These are phyloP conservation scores for Neurospora sp. DNA, from an alignment of 495 filamentous ascomycete genomes.

Conservation along the genomic window DNA sequence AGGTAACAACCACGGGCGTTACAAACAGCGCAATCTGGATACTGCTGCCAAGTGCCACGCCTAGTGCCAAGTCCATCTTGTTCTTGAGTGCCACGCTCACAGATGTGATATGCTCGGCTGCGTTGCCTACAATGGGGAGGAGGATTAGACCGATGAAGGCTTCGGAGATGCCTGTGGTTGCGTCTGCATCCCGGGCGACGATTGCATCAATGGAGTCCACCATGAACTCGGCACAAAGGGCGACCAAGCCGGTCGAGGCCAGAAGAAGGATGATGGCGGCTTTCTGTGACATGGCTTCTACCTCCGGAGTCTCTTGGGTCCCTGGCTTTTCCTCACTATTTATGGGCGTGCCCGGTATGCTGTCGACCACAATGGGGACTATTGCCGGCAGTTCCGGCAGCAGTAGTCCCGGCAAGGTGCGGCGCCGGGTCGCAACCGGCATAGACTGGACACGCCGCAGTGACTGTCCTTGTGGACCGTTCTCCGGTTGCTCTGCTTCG, in stretches of 20 bases:
- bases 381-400: constrained; percentile 12
- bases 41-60: constrained; percentile 68
- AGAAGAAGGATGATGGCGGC: constrained; percentile 61
- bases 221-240: constrained; percentile 75
- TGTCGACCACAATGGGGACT: constrained; percentile 7
- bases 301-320: constrained; percentile 15
- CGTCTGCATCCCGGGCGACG: constrained; percentile 25
- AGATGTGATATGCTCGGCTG: constrained; percentile 79
- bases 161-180: constrained; percentile 49
- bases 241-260: constrained; percentile 66
- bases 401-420: constrained; percentile 18
- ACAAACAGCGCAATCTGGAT: constrained; percentile 82
- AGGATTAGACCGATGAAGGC: constrained; percentile 79
- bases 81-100: constrained; percentile 77
- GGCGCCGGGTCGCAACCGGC: constrained; percentile 30
- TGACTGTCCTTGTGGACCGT: constrained; percentile 24
- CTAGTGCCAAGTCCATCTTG: constrained; percentile 84
- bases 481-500: neutral
- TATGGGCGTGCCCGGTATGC: neutral
- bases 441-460: constrained; percentile 18
- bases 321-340: neutral
- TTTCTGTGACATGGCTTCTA: constrained; percentile 51
- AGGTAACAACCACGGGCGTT: constrained; percentile 67
- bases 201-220: constrained; percentile 65
- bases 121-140: constrained; percentile 80